These are phyloP conservation scores for Setaria italica DNA, from an alignment of 202 grass and related monocot genomes.

Conservation along the genomic window DNA sequence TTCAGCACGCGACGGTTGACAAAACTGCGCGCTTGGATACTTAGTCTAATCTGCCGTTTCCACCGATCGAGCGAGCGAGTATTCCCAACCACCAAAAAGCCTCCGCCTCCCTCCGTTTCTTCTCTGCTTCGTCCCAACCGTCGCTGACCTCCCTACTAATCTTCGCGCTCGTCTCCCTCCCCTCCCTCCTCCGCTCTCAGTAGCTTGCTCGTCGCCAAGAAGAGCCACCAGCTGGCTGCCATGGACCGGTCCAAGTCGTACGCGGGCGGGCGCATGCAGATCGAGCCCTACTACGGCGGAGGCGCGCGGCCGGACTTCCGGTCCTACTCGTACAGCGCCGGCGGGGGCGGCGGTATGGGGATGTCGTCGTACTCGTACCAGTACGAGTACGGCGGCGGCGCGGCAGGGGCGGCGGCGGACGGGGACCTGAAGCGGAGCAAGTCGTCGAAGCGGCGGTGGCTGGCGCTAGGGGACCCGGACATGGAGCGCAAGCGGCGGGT, in stretches of 20 bases:
- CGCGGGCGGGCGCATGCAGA: constrained; percentile 62
- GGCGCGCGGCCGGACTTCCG: constrained; percentile 47
- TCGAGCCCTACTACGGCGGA: constrained; percentile 57
- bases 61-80: background rate
- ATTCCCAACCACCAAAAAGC: constrained; percentile 42
- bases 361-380: constrained; percentile 44
- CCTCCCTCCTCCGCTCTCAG: background rate
- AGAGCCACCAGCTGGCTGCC: background rate
- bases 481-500: constrained; percentile 83
- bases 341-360: background rate
- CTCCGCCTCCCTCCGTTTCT: constrained; percentile 16
- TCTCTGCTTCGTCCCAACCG: background rate
- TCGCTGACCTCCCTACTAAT: background rate
- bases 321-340: constrained; percentile 56
- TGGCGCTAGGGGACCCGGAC: constrained; percentile 62
- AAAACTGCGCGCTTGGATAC: constrained; percentile 12
- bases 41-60: background rate
- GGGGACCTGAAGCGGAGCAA: constrained; percentile 53
- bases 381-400: constrained; percentile 37
- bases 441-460: constrained; percentile 66
- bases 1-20: constrained; percentile 28
- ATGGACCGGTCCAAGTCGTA: constrained; percentile 76
- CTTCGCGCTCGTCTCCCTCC: background rate
- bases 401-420: background rate
- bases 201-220: background rate